Conservation (phyloP, 179 eudicot genomes). For the Patellifolia procumbens region DNA sequence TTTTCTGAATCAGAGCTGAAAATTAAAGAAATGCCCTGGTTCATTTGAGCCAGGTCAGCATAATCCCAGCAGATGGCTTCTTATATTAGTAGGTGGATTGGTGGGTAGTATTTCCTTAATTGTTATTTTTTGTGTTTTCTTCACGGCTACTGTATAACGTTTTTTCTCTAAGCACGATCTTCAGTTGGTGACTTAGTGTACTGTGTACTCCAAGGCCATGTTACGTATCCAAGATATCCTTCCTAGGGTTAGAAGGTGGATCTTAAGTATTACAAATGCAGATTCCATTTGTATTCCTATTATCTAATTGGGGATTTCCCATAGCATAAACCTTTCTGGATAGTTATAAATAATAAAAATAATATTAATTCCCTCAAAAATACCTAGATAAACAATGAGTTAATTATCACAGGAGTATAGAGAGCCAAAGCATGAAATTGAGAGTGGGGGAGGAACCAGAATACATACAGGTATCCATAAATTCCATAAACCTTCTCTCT, state of each 20-base stretch:
- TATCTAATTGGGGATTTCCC: background rate
- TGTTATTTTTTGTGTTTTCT: no score
- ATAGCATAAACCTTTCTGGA: background rate
- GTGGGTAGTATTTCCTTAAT: background rate
- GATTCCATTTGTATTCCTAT: background rate
- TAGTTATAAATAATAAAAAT: background rate
- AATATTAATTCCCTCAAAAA: background rate
- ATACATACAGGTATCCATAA: constrained; percentile 82
- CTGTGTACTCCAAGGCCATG: background rate
- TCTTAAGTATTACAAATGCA: background rate
- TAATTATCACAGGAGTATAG: background rate
- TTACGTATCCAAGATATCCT: background rate
- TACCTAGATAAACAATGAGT: background rate
- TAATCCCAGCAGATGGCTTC: background rate
- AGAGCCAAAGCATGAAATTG: background rate
- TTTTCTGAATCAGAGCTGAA: background rate
- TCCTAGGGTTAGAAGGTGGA: background rate
- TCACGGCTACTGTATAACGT: background rate
- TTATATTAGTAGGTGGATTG: background rate
- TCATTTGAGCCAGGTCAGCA: background rate
- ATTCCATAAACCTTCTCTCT: constrained; percentile 91
- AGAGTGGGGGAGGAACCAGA: background rate
- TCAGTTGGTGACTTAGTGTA: background rate
- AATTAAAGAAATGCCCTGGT: background rate
- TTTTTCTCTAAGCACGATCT: background rate